These are phyloP conservation scores for Syzygium aqueum DNA, from an alignment of 345 rosid species.

Conservation along the genomic window DNA sequence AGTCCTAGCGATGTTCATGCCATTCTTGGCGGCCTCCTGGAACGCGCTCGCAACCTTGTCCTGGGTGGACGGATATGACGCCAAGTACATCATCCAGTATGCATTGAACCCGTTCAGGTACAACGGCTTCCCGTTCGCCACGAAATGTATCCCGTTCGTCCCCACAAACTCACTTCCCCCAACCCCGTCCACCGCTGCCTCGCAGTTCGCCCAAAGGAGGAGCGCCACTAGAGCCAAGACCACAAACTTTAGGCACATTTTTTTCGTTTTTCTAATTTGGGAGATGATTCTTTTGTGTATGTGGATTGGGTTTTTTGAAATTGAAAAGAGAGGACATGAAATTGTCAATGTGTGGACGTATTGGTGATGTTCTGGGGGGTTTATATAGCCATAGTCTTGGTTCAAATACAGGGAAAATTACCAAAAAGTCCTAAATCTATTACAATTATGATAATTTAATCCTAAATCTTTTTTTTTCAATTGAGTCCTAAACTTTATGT, in stretches of 20 bases:
- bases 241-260: background rate
- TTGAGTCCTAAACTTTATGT: too few relatives aligned
- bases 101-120: conserved; percentile 79
- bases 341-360: background rate
- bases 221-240: background rate
- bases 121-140: conserved; percentile 24
- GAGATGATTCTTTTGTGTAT: background rate
- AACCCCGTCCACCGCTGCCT: background rate
- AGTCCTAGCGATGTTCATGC: conserved; percentile 65
- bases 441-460: too few relatives aligned
- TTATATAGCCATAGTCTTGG: background rate
- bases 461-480: too few relatives aligned
- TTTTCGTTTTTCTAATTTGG: background rate
- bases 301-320: background rate
- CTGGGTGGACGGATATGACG: conserved; percentile 43
- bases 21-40: conserved; percentile 41
- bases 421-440: too few relatives aligned
- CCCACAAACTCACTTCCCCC: conserved; percentile 9
- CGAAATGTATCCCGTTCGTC: conserved; percentile 37
- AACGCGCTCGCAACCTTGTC: conserved; percentile 41
- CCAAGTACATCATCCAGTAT: conserved; percentile 68
- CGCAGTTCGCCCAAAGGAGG: background rate
- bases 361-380: background rate
- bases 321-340: background rate
- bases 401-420: background rate